Percentiles rank a stretch among this genome's conserved stretches.
phyloP scores from a whole-genome alignment of 495 filamentous ascomycete genomes.

The Trichoderma orchidacearum region DNA sequence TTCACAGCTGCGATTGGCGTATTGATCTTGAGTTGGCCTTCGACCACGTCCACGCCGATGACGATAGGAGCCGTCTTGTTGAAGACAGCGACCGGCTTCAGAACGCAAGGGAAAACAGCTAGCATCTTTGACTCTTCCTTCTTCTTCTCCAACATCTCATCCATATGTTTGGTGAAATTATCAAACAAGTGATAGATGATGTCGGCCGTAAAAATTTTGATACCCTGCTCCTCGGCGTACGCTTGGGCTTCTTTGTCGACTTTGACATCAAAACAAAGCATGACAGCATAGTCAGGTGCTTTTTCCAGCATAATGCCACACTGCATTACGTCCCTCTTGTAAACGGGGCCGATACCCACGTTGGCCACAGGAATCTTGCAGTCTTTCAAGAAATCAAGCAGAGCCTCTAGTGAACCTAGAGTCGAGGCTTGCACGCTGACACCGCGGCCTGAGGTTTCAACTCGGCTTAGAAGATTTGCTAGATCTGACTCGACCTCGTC shows the following conservation, averaged over 20 bases:
- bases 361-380: conserved; percentile 96
- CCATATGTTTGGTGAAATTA: conserved; percentile 88
- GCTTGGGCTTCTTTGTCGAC: conserved; percentile 89
- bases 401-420: conserved; percentile 88
- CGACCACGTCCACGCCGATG: conserved; percentile 86
- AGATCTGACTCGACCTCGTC: conserved; percentile 96
- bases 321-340: conserved; percentile 97
- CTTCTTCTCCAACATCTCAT: conserved; percentile 66
- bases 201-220: conserved; percentile 97
- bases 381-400: conserved; percentile 86
- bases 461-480: conserved; percentile 75
- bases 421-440: conserved; percentile 97
- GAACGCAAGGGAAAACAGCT: conserved; percentile 92
- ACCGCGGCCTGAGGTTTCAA: conserved; percentile 82
- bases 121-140: conserved; percentile 93
- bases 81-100: conserved; percentile 83
- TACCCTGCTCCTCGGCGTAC: conserved; percentile 86
- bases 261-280: conserved; percentile 99
- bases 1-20: conserved; percentile 82
- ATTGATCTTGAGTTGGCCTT: conserved; percentile 71
- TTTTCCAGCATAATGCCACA: conserved; percentile 96
- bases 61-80: conserved; percentile 97
- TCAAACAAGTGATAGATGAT: conserved; percentile 99
- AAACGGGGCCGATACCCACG: conserved; percentile 95
- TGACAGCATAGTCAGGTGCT: conserved; percentile 86